A percentile compares a stretch with the other conserved stretches of the same genome.
These are phyloP conservation scores for Botrytis deweyae DNA, from an alignment of 2,329 filamentous ascomycete genomes.

Conservation along the genomic window DNA sequence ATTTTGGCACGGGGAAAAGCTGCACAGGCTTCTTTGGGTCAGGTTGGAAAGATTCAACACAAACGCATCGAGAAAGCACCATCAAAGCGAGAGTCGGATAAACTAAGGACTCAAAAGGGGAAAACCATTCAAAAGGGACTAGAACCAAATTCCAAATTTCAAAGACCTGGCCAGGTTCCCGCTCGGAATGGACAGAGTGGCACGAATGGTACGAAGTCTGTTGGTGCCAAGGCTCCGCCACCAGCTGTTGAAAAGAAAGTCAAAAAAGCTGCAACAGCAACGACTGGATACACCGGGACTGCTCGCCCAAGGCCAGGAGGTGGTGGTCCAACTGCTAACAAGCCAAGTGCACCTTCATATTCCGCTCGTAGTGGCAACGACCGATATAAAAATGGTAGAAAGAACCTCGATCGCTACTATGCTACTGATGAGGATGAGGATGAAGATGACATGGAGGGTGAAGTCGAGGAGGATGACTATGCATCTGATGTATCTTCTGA, in stretches of 20 bases:
- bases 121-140: constrained; percentile 34
- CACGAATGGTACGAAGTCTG: constrained; percentile 22
- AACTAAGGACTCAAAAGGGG: constrained; percentile 32
- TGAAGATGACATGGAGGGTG: constrained; percentile 35
- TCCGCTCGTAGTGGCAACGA: constrained; percentile 29
- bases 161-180: constrained; percentile 25
- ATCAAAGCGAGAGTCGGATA: constrained; percentile 50
- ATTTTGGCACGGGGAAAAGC: constrained; percentile 71
- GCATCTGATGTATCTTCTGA: constrained; percentile 68
- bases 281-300: constrained; percentile 64
- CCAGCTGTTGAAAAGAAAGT: constrained; percentile 53
- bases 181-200: constrained; percentile 27
- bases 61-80: constrained; percentile 67
- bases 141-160: constrained; percentile 35
- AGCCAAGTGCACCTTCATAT: constrained; percentile 28
- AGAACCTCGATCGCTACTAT: constrained; percentile 44
- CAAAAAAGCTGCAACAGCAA: constrained; percentile 61
- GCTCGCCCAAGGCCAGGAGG: constrained; percentile 56
- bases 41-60: constrained; percentile 71
- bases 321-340: constrained; percentile 39
- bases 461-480: constrained; percentile 55
- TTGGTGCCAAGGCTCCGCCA: constrained; percentile 27
- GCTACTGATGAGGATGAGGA: constrained; percentile 38
- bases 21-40: constrained; percentile 57
- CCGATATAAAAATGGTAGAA: constrained; percentile 33